Percentiles rank a stretch among this genome's conserved stretches.
Conservation (phyloP, 768 basidiomycete species). For the Boletus vermiculosoides region DNA sequence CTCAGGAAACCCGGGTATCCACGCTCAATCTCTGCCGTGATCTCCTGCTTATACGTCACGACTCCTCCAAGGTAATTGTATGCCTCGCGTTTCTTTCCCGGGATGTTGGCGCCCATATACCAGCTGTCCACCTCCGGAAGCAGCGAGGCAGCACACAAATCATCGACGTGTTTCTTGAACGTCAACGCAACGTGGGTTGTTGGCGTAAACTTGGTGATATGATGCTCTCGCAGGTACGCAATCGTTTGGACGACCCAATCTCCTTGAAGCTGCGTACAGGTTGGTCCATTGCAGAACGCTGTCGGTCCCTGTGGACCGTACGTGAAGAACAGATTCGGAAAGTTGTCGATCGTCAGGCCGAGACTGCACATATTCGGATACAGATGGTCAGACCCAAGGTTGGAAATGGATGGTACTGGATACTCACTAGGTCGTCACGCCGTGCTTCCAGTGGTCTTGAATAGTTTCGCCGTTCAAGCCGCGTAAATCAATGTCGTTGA, state of each 20-base stretch:
- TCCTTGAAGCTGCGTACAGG: constrained; percentile 4
- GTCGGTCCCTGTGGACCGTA: constrained; percentile 16
- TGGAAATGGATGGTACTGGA: background rate
- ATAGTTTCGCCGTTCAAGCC: constrained; percentile 11
- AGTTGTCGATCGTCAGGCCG: constrained; percentile 14
- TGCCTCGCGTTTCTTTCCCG: constrained; percentile 8
- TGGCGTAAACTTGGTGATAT: constrained; percentile 16
- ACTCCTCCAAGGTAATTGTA: constrained; percentile 8
- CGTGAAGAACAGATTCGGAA: constrained; percentile 13
- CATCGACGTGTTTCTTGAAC: constrained; percentile 14
- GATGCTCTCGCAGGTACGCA: constrained; percentile 5
- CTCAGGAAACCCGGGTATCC: constrained; percentile 14
- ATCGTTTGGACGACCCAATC: constrained; percentile 14
- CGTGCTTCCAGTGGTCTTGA: constrained; percentile 17
- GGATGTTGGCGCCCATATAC: constrained; percentile 11
- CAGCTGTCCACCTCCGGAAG: background rate
- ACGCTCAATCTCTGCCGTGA: constrained; percentile 2
- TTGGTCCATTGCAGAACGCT: constrained; percentile 8
- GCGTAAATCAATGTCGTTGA: constrained; percentile 11
- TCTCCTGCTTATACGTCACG: background rate
- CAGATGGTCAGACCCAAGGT: background rate
- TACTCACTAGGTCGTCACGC: constrained; percentile 15
- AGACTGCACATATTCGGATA: constrained; percentile 2
- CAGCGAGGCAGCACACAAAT: background rate
- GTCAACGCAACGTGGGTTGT: background rate